Percentiles rank a stretch among this genome's conserved stretches.
Evolutionary conservation across 1,284 basidiomycete genomes (phyloP).

Genomic region (Ceratobasidium sp.): DNA sequence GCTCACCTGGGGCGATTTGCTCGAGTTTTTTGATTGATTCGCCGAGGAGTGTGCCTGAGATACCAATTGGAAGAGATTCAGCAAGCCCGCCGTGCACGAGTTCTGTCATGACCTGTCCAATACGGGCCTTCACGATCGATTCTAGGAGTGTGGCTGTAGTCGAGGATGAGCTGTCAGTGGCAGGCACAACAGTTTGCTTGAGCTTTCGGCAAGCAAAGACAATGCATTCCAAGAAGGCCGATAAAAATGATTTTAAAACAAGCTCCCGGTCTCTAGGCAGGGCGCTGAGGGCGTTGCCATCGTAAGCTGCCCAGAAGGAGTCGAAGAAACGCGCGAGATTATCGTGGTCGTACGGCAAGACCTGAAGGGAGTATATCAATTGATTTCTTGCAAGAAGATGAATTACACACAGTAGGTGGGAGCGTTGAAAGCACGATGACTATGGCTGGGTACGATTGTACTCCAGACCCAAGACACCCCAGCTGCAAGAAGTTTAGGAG

Average conservation of each 20-base stretch:
- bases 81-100: slow-evolving; percentile 64
- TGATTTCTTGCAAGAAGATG: slow-evolving; percentile 40
- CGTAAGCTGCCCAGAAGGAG: slow-evolving; percentile 81
- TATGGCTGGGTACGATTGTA: slow-evolving; percentile 79
- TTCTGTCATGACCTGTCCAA: slow-evolving; percentile 63
- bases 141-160: slow-evolving; percentile 47
- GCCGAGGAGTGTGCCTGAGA: slow-evolving; percentile 61
- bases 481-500: slow-evolving; percentile 79
- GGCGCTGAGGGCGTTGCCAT: slow-evolving; percentile 69
- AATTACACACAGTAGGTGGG: slow-evolving; percentile 64
- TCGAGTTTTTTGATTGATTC: slow-evolving; percentile 60
- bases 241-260: slow-evolving; percentile 67
- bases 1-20: slow-evolving; percentile 60
- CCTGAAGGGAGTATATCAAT: slow-evolving; percentile 22
- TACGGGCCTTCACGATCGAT: slow-evolving; percentile 48
- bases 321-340: slow-evolving; percentile 64
- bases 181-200: slow-evolving; percentile 33
- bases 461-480: slow-evolving; percentile 79
- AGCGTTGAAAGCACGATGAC: slow-evolving; percentile 83
- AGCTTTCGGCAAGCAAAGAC: slow-evolving; percentile 66
- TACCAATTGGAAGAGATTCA: slow-evolving; percentile 59
- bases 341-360: slow-evolving; percentile 55
- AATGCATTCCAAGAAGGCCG: slow-evolving; percentile 75
- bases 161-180: slow-evolving; percentile 41
- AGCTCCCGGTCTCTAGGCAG: slow-evolving; percentile 63